Evolutionary conservation across 192 early-diverging fungal species (phyloP).

Genomic region (Coemansia javaensis): DNA sequence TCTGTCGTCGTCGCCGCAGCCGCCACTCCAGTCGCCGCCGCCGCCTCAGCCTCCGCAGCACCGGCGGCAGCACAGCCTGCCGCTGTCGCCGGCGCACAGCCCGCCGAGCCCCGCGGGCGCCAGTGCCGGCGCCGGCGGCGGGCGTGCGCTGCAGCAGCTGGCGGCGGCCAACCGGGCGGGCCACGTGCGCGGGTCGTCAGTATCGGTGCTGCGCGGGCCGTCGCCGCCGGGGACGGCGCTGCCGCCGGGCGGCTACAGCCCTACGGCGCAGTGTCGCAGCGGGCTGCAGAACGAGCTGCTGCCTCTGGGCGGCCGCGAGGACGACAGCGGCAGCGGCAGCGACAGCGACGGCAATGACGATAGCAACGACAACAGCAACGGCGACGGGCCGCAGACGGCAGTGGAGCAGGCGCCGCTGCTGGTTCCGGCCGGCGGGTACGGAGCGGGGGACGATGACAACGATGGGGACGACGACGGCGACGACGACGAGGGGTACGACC

Average conservation of each 20-base stretch:
- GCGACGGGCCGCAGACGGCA: too few relatives aligned
- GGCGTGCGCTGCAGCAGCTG: constrained; percentile 31
- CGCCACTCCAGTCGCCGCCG: too few relatives aligned
- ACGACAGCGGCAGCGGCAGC: background rate
- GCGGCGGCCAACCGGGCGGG: constrained; percentile 28
- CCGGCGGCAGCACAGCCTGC: constrained; percentile 43
- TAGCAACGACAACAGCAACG: constrained; percentile 1
- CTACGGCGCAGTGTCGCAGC: too few relatives aligned
- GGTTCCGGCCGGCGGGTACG: too few relatives aligned
- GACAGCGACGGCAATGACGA: background rate
- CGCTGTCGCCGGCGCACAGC: constrained; percentile 11
- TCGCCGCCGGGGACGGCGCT: too few relatives aligned
- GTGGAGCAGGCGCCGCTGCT: too few relatives aligned
- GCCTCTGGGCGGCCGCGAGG: background rate
- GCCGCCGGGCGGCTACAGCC: too few relatives aligned
- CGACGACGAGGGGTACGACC: too few relatives aligned
- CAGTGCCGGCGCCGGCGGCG: background rate
- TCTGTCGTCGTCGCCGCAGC: too few relatives aligned
- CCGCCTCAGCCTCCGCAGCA: constrained; percentile 20
- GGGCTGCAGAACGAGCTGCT: constrained; percentile 1
- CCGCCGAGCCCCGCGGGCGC: too few relatives aligned
- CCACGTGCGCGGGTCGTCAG: constrained; percentile 32
- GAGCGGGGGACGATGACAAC: too few relatives aligned
- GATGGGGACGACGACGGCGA: too few relatives aligned
- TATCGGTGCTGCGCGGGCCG: constrained; percentile 10